phyloP scores from a whole-genome alignment of 1,139 yeast species.

The Meyerozyma sp. region DNA sequence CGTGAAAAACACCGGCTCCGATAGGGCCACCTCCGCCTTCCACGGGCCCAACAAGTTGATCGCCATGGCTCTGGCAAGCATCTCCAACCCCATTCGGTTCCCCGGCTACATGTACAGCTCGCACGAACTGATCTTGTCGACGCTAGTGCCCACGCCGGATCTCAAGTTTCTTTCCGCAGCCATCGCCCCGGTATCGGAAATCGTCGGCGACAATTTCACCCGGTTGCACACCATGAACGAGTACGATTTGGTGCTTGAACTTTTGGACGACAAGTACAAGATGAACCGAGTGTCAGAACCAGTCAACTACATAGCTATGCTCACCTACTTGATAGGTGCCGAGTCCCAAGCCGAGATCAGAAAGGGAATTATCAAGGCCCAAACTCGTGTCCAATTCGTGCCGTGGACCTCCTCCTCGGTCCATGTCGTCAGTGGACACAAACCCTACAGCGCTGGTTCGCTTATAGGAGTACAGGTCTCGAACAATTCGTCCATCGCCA shows the following conservation, averaged over 20 bases:
- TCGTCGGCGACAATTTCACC: conserved; percentile 19
- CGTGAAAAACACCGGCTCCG: conserved; percentile 8
- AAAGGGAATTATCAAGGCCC: conserved; percentile 72
- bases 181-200: conserved; percentile 75
- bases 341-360: conserved; percentile 72
- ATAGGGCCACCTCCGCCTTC: conserved; percentile 42
- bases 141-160: conserved; percentile 84
- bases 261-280: conserved; percentile 72
- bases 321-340: conserved; percentile 73
- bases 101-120: conserved; percentile 93
- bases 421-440: conserved; percentile 71
- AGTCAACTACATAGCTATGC: conserved; percentile 57
- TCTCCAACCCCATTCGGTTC: conserved; percentile 83
- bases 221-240: conserved; percentile 67
- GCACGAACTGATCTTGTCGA: conserved; percentile 73
- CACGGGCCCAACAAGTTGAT: conserved; percentile 81
- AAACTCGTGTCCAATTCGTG: conserved; percentile 73
- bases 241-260: conserved; percentile 77
- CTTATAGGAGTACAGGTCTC: conserved; percentile 64
- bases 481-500: conserved; percentile 68
- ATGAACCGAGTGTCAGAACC: conserved; percentile 55
- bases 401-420: conserved; percentile 85
- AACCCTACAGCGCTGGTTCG: conserved; percentile 30
- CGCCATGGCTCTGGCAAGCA: conserved; percentile 76
- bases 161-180: conserved; percentile 83